phyloP scores from a whole-genome alignment of 306 rosid species.

The Prunus padus region DNA sequence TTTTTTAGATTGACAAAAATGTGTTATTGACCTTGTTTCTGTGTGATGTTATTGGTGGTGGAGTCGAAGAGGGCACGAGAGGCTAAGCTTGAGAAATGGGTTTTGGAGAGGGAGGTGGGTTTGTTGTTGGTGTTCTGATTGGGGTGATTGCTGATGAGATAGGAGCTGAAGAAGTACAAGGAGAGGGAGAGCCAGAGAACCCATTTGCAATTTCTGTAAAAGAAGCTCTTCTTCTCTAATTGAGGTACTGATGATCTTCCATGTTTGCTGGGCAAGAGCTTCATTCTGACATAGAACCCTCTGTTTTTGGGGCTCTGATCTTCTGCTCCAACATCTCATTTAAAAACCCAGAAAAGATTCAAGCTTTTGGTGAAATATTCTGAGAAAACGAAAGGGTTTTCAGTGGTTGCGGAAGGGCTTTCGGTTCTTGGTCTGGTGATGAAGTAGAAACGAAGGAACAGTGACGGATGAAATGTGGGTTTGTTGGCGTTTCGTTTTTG shows the following conservation, averaged over 20 bases:
- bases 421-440: constrained; percentile 55
- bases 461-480: constrained; percentile 36
- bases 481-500: constrained; percentile 60
- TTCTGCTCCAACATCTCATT: constrained; percentile 51
- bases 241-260: constrained; percentile 38
- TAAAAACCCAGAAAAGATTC: constrained; percentile 12
- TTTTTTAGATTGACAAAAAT: not conserved
- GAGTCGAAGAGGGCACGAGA: constrained; percentile 59
- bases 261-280: constrained; percentile 56
- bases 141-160: constrained; percentile 49
- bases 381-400: constrained; percentile 12
- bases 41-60: constrained; percentile 16
- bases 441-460: constrained; percentile 70
- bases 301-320: constrained; percentile 35
- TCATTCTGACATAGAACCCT: constrained; percentile 77
- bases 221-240: constrained; percentile 47
- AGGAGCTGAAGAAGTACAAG: constrained; percentile 72
- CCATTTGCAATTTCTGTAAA: constrained; percentile 64
- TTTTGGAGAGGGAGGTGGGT: constrained; percentile 20
- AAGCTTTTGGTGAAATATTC: not conserved
- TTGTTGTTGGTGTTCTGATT: constrained; percentile 7
- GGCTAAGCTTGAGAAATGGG: constrained; percentile 35
- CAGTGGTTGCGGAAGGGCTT: constrained; percentile 53
- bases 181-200: constrained; percentile 79
- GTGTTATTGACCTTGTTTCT: constrained; percentile 30